These are phyloP conservation scores for Phytopythium kandeliae DNA, from an alignment of 352 stramenopile species.

Conservation along the genomic window DNA sequence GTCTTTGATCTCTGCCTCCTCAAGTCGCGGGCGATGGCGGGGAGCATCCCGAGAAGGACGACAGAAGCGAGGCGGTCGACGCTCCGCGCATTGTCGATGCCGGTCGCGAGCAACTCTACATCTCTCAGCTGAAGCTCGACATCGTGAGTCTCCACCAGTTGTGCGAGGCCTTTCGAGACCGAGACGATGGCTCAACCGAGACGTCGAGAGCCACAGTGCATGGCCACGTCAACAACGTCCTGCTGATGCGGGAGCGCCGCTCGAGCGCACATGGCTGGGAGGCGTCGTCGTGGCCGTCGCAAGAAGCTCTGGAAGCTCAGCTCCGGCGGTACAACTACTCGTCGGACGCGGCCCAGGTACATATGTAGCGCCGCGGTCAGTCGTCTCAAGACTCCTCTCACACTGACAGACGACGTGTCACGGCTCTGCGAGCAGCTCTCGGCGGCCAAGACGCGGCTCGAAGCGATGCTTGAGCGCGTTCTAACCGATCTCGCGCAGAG, in stretches of 20 bases:
- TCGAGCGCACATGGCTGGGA: constrained; percentile 10
- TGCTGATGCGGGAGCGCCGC: constrained; percentile 43
- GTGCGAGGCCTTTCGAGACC: constrained; percentile 9
- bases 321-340: constrained; percentile 46
- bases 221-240: constrained; percentile 52
- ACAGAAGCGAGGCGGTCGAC: background rate
- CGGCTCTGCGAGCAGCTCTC: constrained; percentile 20
- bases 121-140: constrained; percentile 52
- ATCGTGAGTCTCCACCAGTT: constrained; percentile 36
- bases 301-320: constrained; percentile 6
- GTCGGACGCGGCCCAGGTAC: constrained; percentile 33
- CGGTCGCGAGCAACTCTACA: constrained; percentile 33
- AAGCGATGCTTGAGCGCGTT: constrained; percentile 18
- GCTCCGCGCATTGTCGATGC: background rate
- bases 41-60: constrained; percentile 4
- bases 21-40: constrained; percentile 1
- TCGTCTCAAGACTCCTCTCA: too few relatives aligned
- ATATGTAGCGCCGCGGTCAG: too few relatives aligned
- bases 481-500: constrained; percentile 25
- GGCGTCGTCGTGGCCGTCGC: constrained; percentile 1
- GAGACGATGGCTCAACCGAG: constrained; percentile 6
- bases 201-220: background rate
- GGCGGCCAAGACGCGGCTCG: constrained; percentile 26
- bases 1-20: background rate
- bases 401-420: too few relatives aligned